Evolutionary conservation across 352 stramenopile genomes (phyloP).

Genomic region (Phytopythium helicoides): DNA sequence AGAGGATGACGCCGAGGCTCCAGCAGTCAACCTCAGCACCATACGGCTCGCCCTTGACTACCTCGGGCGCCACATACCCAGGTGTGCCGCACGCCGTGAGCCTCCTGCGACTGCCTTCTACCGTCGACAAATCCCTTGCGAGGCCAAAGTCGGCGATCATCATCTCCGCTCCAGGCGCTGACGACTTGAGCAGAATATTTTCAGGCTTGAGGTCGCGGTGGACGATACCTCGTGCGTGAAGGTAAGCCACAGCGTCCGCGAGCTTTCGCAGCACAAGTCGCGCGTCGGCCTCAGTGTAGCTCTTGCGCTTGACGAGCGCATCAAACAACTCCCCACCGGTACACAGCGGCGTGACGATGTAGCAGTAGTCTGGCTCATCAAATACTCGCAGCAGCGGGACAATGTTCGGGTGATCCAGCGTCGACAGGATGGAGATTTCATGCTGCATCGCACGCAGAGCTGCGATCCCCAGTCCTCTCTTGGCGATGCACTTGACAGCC

Average conservation of each 20-base stretch:
- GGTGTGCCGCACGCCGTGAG: no score
- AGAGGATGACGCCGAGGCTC: constrained; percentile 94
- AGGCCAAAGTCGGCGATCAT: constrained; percentile 92
- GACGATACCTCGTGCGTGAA: constrained; percentile 92
- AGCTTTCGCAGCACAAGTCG: constrained; percentile 89
- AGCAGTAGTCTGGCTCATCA: constrained; percentile 73
- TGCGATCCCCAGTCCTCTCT: constrained; percentile 41
- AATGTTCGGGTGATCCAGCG: constrained; percentile 70
- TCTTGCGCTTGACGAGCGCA: constrained; percentile 91
- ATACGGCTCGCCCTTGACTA: constrained; percentile 87
- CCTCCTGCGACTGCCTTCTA: constrained; percentile 47
- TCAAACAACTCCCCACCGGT: constrained; percentile 95
- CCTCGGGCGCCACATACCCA: constrained; percentile 94
- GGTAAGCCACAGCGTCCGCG: constrained; percentile 89
- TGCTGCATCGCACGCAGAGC: constrained; percentile 64
- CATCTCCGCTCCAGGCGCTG: constrained; percentile 61
- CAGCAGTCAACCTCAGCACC: constrained; percentile 92
- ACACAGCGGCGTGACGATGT: constrained; percentile 75
- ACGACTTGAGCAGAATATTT: constrained; percentile 86
- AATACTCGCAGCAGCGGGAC: constrained; percentile 75
- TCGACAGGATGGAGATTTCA: constrained; percentile 71
- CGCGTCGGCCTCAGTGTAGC: constrained; percentile 96
- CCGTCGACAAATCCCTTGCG: constrained; percentile 47
- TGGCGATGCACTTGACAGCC: constrained; percentile 79
- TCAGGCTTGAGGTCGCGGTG: constrained; percentile 90